phyloP scores from a whole-genome alignment of 2,329 filamentous ascomycete species.

The Sclerotinia minor region DNA sequence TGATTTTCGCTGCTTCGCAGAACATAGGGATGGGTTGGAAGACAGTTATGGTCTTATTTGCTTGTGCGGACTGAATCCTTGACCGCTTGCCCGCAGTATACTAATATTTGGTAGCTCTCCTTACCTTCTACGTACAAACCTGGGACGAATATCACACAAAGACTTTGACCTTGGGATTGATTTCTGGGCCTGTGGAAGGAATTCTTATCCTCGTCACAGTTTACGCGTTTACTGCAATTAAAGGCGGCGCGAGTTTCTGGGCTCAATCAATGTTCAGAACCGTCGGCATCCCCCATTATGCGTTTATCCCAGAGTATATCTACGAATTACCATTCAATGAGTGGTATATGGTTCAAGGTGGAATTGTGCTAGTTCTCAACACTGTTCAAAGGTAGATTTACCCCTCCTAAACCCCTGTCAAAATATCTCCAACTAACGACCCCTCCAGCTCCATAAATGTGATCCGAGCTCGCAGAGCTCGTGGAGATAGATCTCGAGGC shows the following conservation, averaged over 20 bases:
- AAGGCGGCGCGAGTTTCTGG: constrained; percentile 93
- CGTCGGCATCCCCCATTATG: constrained; percentile 58
- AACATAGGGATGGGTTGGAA: constrained; percentile 92
- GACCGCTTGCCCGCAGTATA: not conserved
- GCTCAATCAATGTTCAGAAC: constrained; percentile 82
- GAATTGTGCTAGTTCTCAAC: constrained; percentile 79
- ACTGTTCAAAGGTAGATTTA: constrained; percentile 62
- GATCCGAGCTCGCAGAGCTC: constrained; percentile 73
- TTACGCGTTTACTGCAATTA: constrained; percentile 78
- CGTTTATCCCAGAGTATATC: constrained; percentile 66
- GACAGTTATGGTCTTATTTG: constrained; percentile 81
- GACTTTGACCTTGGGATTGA: constrained; percentile 84
- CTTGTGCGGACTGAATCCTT: constrained; percentile 55
- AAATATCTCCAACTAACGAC: constrained; percentile 35
- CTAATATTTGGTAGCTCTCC: constrained; percentile 57
- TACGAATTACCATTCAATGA: constrained; percentile 86
- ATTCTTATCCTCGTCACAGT: constrained; percentile 80
- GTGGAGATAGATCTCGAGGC: constrained; percentile 69
- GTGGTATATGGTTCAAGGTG: constrained; percentile 89
- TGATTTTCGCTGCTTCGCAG: constrained; percentile 89
- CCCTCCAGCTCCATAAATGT: constrained; percentile 70
- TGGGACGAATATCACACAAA: constrained; percentile 99
- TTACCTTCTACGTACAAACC: constrained; percentile 98
- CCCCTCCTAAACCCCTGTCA: constrained; percentile 3
- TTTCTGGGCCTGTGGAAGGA: constrained; percentile 94